Percentiles rank a stretch among this genome's conserved stretches.
These are phyloP conservation scores for Cladosporium sp. DNA, from an alignment of 2,329 filamentous ascomycete species.

Conservation along the genomic window DNA sequence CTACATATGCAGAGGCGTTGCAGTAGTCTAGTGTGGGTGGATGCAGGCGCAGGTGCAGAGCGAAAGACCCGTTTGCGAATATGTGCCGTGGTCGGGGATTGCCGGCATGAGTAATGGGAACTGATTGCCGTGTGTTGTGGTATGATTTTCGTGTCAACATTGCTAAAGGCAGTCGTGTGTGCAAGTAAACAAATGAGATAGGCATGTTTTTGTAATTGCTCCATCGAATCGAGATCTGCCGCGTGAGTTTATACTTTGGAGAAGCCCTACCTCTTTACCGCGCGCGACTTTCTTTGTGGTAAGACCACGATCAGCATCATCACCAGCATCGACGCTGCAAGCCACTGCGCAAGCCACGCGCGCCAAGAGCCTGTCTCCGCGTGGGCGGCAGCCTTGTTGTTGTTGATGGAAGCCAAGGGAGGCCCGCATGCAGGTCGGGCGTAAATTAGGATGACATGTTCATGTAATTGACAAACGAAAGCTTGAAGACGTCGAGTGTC, in stretches of 20 bases:
- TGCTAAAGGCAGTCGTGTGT: background rate
- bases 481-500: background rate
- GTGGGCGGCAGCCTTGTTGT: background rate
- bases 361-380: background rate
- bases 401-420: background rate
- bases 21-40: background rate
- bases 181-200: background rate
- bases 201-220: background rate
- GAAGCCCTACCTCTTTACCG: background rate
- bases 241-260: background rate
- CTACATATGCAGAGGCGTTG: conserved; percentile 6
- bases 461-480: background rate
- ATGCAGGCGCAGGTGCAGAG: background rate
- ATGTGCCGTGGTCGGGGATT: conserved; percentile 1
- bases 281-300: background rate
- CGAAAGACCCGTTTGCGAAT: background rate
- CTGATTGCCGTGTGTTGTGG: background rate
- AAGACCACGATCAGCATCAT: background rate
- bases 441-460: background rate
- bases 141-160: background rate
- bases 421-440: background rate
- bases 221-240: background rate
- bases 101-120: background rate
- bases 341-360: background rate
- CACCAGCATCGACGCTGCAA: background rate